Conservation (phyloP, 441 rosid genomes). For the Populus hybrid region DNA sequence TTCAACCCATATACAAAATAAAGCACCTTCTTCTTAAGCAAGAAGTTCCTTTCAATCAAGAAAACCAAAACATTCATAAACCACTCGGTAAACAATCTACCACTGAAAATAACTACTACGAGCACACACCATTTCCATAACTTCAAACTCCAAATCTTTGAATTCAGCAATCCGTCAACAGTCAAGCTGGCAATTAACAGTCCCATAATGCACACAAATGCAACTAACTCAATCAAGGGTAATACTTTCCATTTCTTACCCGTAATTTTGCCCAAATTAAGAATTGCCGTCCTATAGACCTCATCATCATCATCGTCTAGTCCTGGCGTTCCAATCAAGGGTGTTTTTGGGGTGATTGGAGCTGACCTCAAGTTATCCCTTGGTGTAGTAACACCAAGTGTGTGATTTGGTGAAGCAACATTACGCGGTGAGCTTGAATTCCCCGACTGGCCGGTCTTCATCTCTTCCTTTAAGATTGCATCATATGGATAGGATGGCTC, state of each 20-base stretch:
- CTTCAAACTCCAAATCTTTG: constrained; percentile 43
- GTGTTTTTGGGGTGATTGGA: constrained; percentile 55
- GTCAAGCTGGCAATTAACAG: constrained; percentile 59
- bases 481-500: constrained; percentile 38
- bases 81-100: constrained; percentile 50
- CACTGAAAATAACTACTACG: constrained; percentile 45
- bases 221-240: constrained; percentile 39
- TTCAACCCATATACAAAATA: constrained; percentile 54
- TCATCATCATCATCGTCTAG: constrained; percentile 40
- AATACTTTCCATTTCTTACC: constrained; percentile 36
- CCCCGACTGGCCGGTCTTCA: constrained; percentile 1
- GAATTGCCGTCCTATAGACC: constrained; percentile 46
- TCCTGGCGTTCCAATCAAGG: constrained; percentile 30
- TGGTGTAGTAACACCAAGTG: constrained; percentile 9
- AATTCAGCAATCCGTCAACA: constrained; percentile 23
- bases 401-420: constrained; percentile 22
- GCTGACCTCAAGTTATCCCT: constrained; percentile 28
- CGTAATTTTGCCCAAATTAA: constrained; percentile 25
- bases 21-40: constrained; percentile 55
- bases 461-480: constrained; percentile 31
- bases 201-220: constrained; percentile 35
- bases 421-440: constrained; percentile 24
- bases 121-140: constrained; percentile 63
- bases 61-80: constrained; percentile 40
- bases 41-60: constrained; percentile 47